Base-by-base conservation (phyloP, 768 basidiomycete species). In the Mycena haematopus region DNA sequence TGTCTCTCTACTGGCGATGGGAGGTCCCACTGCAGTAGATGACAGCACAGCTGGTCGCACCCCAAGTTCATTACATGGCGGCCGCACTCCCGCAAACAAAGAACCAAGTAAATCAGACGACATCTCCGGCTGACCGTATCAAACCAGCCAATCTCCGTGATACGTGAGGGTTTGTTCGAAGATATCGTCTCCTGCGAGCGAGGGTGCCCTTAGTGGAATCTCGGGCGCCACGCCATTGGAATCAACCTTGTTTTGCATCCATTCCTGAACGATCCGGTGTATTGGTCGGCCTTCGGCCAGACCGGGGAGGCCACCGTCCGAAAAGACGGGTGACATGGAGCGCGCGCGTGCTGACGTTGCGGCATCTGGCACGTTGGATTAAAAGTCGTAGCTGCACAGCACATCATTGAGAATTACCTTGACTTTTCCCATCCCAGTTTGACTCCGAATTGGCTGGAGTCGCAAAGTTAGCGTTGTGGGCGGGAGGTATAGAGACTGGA, bases 1-100 rank as follows among this genome's bases (percentile, higher is more conserved):
- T 14, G 73, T 75, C 50, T 62, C 76, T 38, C 79, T 81, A 56
- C 52, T 76, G 27, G 58, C 72, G 31, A 44, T 72, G 62, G 17
- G 45, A 29, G 17, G 45, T 27, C 61, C 62, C 50, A 65, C 70
- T 68, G 58, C 60, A 56, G 38, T 67, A 50, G 72, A 70, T 59
- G 78, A 75, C 70, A 70, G 47, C 69, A 71, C 67, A 65, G 58
- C 71, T 31, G 78, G 80, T 50, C 75, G 83, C 69, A 88, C 87
- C 19, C 87, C 87, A 0, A 84, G 77, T 60, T 88, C 87, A 29
- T 83, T 81, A 22, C 81, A 88, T 71, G 87, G 86, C n/a, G 84
- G 82, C 24, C 75, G 77, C 52, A 82, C 86, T 36, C 86, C 87
- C 24, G 74, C 76, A 24, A 72, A 70, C 65, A 69, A 72, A n/a